These are phyloP conservation scores for Ramularia endophylla DNA, from an alignment of 2,329 filamentous ascomycete species.

Conservation along the genomic window DNA sequence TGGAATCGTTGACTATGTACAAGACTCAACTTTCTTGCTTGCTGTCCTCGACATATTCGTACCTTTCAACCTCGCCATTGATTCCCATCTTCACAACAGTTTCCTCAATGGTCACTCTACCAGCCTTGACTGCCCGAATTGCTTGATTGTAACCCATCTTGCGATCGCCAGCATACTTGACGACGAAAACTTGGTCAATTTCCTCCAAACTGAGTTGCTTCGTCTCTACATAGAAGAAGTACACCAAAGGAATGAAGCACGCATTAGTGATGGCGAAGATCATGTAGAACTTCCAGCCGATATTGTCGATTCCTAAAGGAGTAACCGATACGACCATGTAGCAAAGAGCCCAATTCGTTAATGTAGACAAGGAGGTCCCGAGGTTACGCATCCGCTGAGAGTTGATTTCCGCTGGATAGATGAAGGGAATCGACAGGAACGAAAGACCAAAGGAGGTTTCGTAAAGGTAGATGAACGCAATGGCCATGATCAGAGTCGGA, in stretches of 20 bases:
- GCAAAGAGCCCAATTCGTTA: slow-evolving; percentile 36
- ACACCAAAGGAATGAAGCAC: slow-evolving; percentile 51
- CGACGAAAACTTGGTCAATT: slow-evolving; percentile 23
- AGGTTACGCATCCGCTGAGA: slow-evolving; percentile 47
- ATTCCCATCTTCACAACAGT: too few relatives aligned
- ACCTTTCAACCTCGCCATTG: too few relatives aligned
- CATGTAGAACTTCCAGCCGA: slow-evolving; percentile 47
- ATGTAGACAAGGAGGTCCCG: slow-evolving; percentile 49
- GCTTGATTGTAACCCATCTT: too few relatives aligned
- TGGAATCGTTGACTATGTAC: too few relatives aligned
- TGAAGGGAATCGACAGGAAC: slow-evolving; percentile 28
- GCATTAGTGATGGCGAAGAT: slow-evolving; percentile 39
- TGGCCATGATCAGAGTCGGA: slow-evolving; percentile 36
- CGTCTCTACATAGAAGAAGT: slow-evolving; percentile 48
- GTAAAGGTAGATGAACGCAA: slow-evolving; percentile 53
- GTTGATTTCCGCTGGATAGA: slow-evolving; percentile 34
- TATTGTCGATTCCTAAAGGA: slow-evolving; percentile 41
- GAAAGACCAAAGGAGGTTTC: slow-evolving; percentile 64
- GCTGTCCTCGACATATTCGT: too few relatives aligned
- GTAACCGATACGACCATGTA: slow-evolving; percentile 23
- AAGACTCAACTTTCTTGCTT: too few relatives aligned
- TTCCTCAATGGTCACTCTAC: too few relatives aligned
- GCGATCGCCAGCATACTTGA: too few relatives aligned
- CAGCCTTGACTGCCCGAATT: too few relatives aligned
- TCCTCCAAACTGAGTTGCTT: slow-evolving; percentile 22